Base-by-base conservation (phyloP, 2,329 filamentous ascomycete genomes). In the Myriosclerotinia duriaeana region DNA sequence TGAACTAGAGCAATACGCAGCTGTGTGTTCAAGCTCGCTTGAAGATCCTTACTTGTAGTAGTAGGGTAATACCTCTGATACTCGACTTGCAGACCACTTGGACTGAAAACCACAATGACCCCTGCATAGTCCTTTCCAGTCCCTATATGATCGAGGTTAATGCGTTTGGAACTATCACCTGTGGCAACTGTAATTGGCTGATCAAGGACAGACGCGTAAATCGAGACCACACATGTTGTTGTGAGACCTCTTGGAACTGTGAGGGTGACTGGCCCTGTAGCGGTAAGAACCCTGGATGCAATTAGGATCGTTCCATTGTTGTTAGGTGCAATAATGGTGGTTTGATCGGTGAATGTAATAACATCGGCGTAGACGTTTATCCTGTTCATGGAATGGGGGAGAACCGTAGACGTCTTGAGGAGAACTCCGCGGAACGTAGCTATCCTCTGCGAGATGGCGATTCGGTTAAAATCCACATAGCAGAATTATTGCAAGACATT, bases 21-120 rank as follows among this genome's bases (percentile, higher is more conserved):
- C 20, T 60, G 56, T 9, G 56, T 60, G 20, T 60, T 60, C 42
- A 60, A 7, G n/a, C 42, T 60, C 12, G 56, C 42, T 48, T 60
- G 56, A 60, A 60, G 56, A 5, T 60, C 56, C 12, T 60, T 48
- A 38, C 56, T 60, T 2, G 56, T 48, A 20, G 56, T 48, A 48
- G 42, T 15, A 36, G 56, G 56, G 44, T 60, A 60, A 46, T 48
- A 17, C 26, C 17, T 60, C 42, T 60, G 56, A 15, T 60, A 60
- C 14, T 60, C 56, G n/a, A 60, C 20, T 46, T 60, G 42, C n/a
- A 60, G 20, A 9, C 56, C 56, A 36, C 3, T 22, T 22, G 42
- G 56, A 14, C 42, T 60, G 15, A 60, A 60, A 12, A 60, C 56
- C 17, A 60, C 30, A 36, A 60, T 48, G 1, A 60, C 56, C n/a